phyloP scores from a whole-genome alignment of 352 stramenopile genomes.

The Phytopythium boreale region DNA sequence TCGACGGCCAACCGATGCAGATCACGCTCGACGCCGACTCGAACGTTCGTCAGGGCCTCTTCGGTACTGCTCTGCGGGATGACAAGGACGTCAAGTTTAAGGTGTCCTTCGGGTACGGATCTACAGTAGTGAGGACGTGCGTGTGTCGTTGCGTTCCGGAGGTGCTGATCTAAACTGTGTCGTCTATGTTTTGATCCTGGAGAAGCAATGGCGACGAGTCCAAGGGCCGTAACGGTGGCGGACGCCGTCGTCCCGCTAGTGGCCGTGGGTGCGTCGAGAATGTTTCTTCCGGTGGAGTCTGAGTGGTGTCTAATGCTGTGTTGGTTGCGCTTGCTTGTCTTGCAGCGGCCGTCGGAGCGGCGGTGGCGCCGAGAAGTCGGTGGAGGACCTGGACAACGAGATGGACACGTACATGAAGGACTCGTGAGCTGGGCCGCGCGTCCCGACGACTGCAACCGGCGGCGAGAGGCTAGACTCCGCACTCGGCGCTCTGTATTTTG shows the following conservation, averaged over 20 bases:
- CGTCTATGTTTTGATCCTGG: neutral
- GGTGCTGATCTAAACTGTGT: neutral
- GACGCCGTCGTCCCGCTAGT: constrained; percentile 29
- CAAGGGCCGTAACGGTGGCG: constrained; percentile 35
- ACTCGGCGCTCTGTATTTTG: neutral
- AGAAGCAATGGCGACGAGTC: constrained; percentile 24
- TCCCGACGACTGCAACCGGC: neutral
- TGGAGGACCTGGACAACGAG: constrained; percentile 76
- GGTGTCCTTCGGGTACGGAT: constrained; percentile 66
- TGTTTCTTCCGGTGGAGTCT: constrained; percentile 2
- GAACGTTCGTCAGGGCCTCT: constrained; percentile 76
- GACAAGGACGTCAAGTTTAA: constrained; percentile 78
- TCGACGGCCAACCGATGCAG: constrained; percentile 75
- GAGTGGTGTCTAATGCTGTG: constrained; percentile 6
- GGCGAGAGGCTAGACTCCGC: neutral
- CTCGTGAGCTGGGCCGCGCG: neutral
- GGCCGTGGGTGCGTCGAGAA: constrained; percentile 16
- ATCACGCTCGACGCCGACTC: constrained; percentile 65
- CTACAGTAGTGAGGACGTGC: neutral
- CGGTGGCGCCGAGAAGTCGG: constrained; percentile 32
- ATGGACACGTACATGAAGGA: constrained; percentile 90
- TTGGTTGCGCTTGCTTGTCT: constrained; percentile 4
- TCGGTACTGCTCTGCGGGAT: constrained; percentile 68
- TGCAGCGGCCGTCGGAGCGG: constrained; percentile 30
- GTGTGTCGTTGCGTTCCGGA: neutral